Evolutionary conservation across 495 filamentous ascomycete genomes (phyloP).

Genomic region (Chaetomidium leptoderma): DNA sequence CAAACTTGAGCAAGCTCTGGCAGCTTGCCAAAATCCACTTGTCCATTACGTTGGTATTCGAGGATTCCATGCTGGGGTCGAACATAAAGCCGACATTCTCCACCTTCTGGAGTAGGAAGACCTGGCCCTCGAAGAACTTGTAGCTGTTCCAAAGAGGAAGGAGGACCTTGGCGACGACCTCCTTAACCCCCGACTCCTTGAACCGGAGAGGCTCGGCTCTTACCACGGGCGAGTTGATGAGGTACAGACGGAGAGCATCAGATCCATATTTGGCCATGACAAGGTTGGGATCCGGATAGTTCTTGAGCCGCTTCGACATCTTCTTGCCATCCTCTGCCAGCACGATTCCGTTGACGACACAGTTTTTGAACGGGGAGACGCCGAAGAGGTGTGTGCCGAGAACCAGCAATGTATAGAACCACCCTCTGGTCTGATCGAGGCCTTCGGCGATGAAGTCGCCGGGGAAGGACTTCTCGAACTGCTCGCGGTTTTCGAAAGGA

Average conservation of each 20-base stretch:
- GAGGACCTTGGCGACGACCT: conserved; percentile 90
- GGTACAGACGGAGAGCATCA: conserved; percentile 87
- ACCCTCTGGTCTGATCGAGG: conserved; percentile 72
- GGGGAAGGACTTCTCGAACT: conserved; percentile 77
- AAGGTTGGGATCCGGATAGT: conserved; percentile 85
- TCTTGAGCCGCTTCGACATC: conserved; percentile 98
- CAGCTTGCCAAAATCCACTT: conserved; percentile 92
- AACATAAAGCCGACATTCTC: conserved; percentile 74
- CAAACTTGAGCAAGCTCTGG: conserved; percentile 86
- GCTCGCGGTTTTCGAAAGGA: conserved; percentile 86
- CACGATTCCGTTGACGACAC: conserved; percentile 95
- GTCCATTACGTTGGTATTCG: conserved; percentile 92
- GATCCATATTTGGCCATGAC: conserved; percentile 89
- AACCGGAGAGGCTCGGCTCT: conserved; percentile 88
- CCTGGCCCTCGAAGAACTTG: conserved; percentile 96
- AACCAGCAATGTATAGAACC: conserved; percentile 94
- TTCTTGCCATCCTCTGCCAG: conserved; percentile 95
- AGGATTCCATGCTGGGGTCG: conserved; percentile 66
- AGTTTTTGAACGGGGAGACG: conserved; percentile 88
- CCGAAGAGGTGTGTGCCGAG: conserved; percentile 90
- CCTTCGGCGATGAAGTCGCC: conserved; percentile 98
- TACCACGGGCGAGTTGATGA: conserved; percentile 97
- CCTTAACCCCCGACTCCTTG: conserved; percentile 90
- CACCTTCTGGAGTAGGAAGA: conserved; percentile 86
- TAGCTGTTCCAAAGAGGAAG: conserved; percentile 96